These are phyloP conservation scores for Conticribra guillardii DNA, from an alignment of 108 stramenopile genomes.

Conservation along the genomic window DNA sequence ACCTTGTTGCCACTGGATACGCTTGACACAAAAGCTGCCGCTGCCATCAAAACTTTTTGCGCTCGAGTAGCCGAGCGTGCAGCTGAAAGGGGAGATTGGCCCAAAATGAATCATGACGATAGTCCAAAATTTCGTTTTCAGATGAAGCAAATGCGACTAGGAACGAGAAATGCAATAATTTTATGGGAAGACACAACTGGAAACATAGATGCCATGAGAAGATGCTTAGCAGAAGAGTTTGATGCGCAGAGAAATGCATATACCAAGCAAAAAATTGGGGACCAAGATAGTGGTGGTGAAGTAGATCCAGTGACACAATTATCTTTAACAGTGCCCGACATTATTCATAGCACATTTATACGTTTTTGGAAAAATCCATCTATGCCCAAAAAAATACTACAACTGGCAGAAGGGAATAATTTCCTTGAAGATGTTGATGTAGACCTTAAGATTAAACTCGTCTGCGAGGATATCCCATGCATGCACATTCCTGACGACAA, in stretches of 20 bases:
- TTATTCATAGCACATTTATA: constrained; percentile 3
- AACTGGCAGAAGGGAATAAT: background rate
- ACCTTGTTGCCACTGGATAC: background rate
- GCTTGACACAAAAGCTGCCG: background rate
- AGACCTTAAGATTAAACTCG: background rate
- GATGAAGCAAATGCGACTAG: background rate
- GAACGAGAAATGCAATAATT: background rate
- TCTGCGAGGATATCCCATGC: background rate
- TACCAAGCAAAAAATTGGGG: background rate
- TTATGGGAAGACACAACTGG: constrained; percentile 3
- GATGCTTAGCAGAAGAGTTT: background rate
- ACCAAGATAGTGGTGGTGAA: background rate
- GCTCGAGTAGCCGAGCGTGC: background rate
- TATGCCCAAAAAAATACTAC: background rate
- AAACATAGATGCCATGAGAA: background rate
- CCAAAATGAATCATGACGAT: background rate
- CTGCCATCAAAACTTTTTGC: background rate
- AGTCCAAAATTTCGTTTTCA: background rate
- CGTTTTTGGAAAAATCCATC: constrained; percentile 3
- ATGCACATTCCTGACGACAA: constrained; percentile 5
- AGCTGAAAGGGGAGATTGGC: background rate
- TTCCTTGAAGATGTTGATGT: background rate
- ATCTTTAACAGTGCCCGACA: background rate
- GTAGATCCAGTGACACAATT: background rate
- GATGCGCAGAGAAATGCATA: background rate